Evolutionary conservation across 1,284 basidiomycete genomes (phyloP).

Genomic region (Schizopora paradoxa): DNA sequence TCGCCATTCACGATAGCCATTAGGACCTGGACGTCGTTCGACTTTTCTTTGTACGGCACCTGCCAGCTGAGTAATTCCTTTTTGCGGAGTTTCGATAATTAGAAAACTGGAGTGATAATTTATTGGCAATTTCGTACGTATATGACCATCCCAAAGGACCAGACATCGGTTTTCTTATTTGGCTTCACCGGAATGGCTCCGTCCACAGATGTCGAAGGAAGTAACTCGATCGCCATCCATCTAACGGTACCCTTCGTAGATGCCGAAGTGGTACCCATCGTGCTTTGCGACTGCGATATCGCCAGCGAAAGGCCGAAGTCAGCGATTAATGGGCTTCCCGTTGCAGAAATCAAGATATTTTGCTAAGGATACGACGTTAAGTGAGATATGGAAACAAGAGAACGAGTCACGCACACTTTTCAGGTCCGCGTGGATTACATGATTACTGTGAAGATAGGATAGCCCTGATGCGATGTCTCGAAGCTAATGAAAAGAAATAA

Average conservation of each 20-base stretch:
- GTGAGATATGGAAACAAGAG: background rate
- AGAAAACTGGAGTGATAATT: too few species aligned
- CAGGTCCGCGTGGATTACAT: slow-evolving; percentile 5
- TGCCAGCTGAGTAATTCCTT: too few species aligned
- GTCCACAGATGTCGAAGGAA: background rate
- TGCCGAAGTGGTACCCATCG: background rate
- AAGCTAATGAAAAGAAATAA: too few species aligned
- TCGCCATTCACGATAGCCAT: too few species aligned
- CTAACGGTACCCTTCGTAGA: slow-evolving; percentile 2
- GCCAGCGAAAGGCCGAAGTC: slow-evolving; percentile 6
- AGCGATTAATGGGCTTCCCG: slow-evolving; percentile 3
- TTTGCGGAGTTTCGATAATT: too few species aligned
- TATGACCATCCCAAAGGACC: slow-evolving; percentile 10
- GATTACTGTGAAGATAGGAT: slow-evolving; percentile 1
- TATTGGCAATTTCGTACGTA: slow-evolving; percentile 4
- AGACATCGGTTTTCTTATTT: slow-evolving; percentile 1
- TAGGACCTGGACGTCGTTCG: too few species aligned
- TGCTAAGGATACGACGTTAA: background rate
- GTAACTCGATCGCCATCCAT: slow-evolving; percentile 7
- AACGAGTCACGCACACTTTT: slow-evolving; percentile 1
- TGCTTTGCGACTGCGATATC: background rate
- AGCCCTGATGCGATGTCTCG: slow-evolving; percentile 5
- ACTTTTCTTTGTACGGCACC: too few species aligned
- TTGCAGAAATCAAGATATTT: slow-evolving; percentile 4
- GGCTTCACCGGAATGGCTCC: background rate